These are phyloP conservation scores for Gilbertella persicaria DNA, from an alignment of 371 early-diverging fungal species.

Conservation along the genomic window DNA sequence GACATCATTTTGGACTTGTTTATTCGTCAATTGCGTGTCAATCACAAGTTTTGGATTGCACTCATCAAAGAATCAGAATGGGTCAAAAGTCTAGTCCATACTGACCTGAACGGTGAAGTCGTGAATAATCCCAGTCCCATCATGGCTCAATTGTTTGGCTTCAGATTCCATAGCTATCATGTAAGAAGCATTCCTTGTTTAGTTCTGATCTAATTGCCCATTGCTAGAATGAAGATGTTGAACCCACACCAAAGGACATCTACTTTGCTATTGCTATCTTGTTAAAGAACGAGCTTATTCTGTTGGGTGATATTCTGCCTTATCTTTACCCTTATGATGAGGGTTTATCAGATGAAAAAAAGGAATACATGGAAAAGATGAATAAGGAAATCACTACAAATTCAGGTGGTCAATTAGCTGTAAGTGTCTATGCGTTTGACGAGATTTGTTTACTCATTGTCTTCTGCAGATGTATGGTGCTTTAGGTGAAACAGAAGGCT, in stretches of 20 bases:
- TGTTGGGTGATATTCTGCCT: slow-evolving; percentile 73
- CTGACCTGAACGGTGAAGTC: slow-evolving; percentile 14
- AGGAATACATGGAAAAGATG: slow-evolving; percentile 53
- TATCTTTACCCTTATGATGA: slow-evolving; percentile 67
- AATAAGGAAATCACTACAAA: slow-evolving; percentile 46
- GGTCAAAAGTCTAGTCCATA: slow-evolving; percentile 34
- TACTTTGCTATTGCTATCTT: slow-evolving; percentile 51
- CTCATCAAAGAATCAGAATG: slow-evolving; percentile 76
- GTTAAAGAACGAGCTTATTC: slow-evolving; percentile 68
- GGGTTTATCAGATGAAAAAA: slow-evolving; percentile 51
- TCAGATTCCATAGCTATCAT: slow-evolving; percentile 76
- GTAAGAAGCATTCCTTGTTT: slow-evolving; percentile 6
- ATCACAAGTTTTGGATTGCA: slow-evolving; percentile 79
- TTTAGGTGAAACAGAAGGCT: slow-evolving; percentile 41
- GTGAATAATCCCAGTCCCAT: slow-evolving; percentile 30
- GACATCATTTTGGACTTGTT: slow-evolving; percentile 86
- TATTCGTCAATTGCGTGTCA: slow-evolving; percentile 65
- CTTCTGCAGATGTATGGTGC: slow-evolving; percentile 43
- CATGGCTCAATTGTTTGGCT: slow-evolving; percentile 85
- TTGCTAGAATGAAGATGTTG: slow-evolving; percentile 18
- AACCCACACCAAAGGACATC: slow-evolving; percentile 33
- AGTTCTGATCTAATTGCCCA: not conserved
- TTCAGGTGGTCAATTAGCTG: slow-evolving; percentile 39
- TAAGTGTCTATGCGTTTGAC: slow-evolving; percentile 5
- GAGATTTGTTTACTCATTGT: not conserved